phyloP scores from a whole-genome alignment of 2,329 filamentous ascomycete genomes.

The Karstenula rhodostoma region DNA sequence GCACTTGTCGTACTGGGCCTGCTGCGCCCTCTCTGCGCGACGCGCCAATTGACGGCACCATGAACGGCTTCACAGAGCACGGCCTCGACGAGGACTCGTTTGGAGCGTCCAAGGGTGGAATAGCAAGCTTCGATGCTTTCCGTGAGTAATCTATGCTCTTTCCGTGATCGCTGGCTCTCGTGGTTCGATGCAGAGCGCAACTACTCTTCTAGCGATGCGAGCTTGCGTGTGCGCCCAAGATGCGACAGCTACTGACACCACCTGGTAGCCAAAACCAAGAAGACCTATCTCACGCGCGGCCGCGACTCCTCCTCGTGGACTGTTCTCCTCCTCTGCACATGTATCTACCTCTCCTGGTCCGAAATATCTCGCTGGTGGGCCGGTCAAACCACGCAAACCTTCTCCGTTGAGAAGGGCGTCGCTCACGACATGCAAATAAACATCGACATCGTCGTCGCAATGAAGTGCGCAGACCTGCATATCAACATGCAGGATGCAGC shows the following conservation, averaged over 20 bases:
- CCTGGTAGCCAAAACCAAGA: slow-evolving; percentile 87
- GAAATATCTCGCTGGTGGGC: slow-evolving; percentile 85
- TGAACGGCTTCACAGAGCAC: slow-evolving; percentile 79
- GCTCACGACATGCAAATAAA: slow-evolving; percentile 92
- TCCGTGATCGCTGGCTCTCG: slow-evolving; percentile 6
- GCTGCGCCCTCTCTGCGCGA: slow-evolving; percentile 32
- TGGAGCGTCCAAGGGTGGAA: slow-evolving; percentile 70
- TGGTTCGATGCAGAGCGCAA: neutral
- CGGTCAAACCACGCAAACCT: slow-evolving; percentile 85
- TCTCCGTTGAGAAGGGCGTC: slow-evolving; percentile 91
- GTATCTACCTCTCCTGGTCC: slow-evolving; percentile 75
- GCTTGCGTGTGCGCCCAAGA: neutral
- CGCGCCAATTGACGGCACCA: slow-evolving; percentile 47
- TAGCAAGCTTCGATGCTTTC: slow-evolving; percentile 93
- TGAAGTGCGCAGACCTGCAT: slow-evolving; percentile 88
- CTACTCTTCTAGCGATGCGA: slow-evolving; percentile 1
- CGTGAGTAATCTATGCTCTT: slow-evolving; percentile 67
- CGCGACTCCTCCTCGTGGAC: slow-evolving; percentile 94
- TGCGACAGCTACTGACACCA: slow-evolving; percentile 25
- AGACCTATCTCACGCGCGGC: slow-evolving; percentile 86
- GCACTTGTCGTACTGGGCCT: slow-evolving; percentile 35
- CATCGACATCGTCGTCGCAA: slow-evolving; percentile 88
- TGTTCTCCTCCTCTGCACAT: slow-evolving; percentile 78
- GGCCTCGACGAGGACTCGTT: slow-evolving; percentile 81
- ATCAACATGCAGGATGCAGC: slow-evolving; percentile 97